Evolutionary conservation across 345 rosid genomes (phyloP), one percentile per base, ranked within the genome.

Genomic region (Mercurialis annua): DNA sequence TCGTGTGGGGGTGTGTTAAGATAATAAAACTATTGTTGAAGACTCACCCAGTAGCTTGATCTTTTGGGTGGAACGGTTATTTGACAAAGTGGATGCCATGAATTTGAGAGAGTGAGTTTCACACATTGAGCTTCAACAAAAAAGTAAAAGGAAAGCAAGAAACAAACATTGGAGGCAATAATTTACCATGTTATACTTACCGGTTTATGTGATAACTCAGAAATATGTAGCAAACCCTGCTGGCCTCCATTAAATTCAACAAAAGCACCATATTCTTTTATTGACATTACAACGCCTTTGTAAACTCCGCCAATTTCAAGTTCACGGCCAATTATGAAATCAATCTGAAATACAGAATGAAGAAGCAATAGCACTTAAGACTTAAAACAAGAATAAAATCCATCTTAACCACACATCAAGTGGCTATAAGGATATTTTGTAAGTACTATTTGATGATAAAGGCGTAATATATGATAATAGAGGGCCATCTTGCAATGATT

Each of bases 241-340:
- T 94, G 97, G 59, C 99, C 97, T 71, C 99, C 99, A 79, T 79
- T 89, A 56, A 94, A 94, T 84, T 91, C 96, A 76, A 94, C 90
- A 70, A 94, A 91, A 51, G 99, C 99, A 59, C 99, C 99, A 57
- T 94, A 94, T 78, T 94, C 97, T 83, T 94, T 94, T 29, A 94
- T 70, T 49, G 99, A 89, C 68, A 86, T 77, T 69, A 94, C 92
- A 54, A 85, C 76, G 61, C 99, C 99, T 83, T 85, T 89, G 78
- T 91, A 94, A 56, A 84, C 68, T 10, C 91, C 91, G 65, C 97
- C 97, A 68, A 89, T 86, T 76, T 82, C 86, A 69, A 94, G 87
- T 82, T 94, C 91, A 52, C 95, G 89, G 68, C 97, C 97, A 74
- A 91, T 71, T 62, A 81, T 80, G 73, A 82, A 82, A 62, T 93